A percentile compares a stretch with the other conserved stretches of the same genome.
phyloP scores from a whole-genome alignment of 2,329 filamentous ascomycete genomes.

The Ophiosphaerella narmari region DNA sequence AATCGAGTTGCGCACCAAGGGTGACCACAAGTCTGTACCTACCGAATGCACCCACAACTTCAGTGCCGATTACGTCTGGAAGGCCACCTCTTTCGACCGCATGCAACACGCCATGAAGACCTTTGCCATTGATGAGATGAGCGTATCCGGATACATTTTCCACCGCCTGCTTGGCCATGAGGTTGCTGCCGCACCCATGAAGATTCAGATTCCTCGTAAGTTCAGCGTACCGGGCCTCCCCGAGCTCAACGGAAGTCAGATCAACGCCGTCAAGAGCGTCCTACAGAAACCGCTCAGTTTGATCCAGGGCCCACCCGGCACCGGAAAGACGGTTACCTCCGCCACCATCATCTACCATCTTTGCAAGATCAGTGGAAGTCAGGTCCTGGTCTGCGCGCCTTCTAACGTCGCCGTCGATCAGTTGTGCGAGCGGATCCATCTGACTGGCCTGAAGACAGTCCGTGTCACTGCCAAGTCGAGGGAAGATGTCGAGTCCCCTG shows the following conservation, averaged over 20 bases:
- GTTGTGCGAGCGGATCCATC: constrained; percentile 94
- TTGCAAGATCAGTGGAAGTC: constrained; percentile 90
- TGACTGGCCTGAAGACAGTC: constrained; percentile 93
- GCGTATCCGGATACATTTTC: constrained; percentile 97
- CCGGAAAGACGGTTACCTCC: constrained; percentile 97
- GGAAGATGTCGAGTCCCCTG: constrained; percentile 98
- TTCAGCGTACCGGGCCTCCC: constrained; percentile 94
- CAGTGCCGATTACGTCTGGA: constrained; percentile 99
- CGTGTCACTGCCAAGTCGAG: constrained; percentile 98
- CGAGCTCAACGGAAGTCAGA: constrained; percentile 93
- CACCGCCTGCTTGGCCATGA: constrained; percentile 95
- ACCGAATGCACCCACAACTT: constrained; percentile 98
- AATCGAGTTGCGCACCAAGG: constrained; percentile 89
- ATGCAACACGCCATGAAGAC: constrained; percentile 99
- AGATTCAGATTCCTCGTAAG: constrained; percentile 93
- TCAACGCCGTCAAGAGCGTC: constrained; percentile 94
- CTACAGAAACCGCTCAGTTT: constrained; percentile 90
- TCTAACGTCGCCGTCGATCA: constrained; percentile 99
- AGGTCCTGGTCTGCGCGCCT: constrained; percentile 93
- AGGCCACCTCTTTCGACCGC: constrained; percentile 97
- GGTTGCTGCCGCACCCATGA: constrained; percentile 92
- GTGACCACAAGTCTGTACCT: constrained; percentile 93
- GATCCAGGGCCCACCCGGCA: constrained; percentile 95
- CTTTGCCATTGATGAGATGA: constrained; percentile 97
- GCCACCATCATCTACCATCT: constrained; percentile 98